phyloP scores from a whole-genome alignment of 2,329 filamentous ascomycete genomes.

The Pseudohalonectria lignicola region DNA sequence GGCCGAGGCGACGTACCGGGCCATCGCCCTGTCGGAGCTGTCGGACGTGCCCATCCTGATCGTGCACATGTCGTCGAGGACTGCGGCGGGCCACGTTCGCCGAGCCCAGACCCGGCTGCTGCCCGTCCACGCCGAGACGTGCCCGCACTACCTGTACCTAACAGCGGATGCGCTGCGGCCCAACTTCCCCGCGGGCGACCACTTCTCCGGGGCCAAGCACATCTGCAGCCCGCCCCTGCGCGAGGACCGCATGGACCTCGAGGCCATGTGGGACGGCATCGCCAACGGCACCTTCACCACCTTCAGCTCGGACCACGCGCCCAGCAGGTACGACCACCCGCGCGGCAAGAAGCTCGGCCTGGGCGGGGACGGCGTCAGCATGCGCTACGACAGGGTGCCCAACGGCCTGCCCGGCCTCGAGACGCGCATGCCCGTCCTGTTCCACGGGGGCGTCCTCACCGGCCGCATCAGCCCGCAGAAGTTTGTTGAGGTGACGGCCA shows the following conservation, averaged over 20 bases:
- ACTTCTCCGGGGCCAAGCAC: slow-evolving; percentile 41
- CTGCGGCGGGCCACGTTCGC: slow-evolving; percentile 34
- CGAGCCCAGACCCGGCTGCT: slow-evolving; percentile 36
- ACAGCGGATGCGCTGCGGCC: slow-evolving; percentile 33
- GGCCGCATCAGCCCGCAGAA: slow-evolving; percentile 28
- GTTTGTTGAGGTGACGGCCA: slow-evolving; percentile 42
- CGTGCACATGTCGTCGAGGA: slow-evolving; percentile 37
- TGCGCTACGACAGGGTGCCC: slow-evolving; percentile 46
- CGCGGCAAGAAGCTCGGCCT: slow-evolving; percentile 14
- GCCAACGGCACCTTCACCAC: slow-evolving; percentile 43
- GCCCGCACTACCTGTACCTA: slow-evolving; percentile 47
- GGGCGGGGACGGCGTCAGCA: slow-evolving; percentile 14
- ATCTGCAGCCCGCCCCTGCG: slow-evolving; percentile 42
- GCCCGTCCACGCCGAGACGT: slow-evolving; percentile 45
- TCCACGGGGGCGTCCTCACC: slow-evolving; percentile 18
- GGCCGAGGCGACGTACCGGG: slow-evolving; percentile 36
- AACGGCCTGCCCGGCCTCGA: slow-evolving; percentile 49
- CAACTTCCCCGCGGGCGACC: no score
- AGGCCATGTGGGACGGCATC: slow-evolving; percentile 38
- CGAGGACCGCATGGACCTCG: slow-evolving; percentile 36
- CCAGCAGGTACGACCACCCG: slow-evolving; percentile 35
- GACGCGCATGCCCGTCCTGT: slow-evolving; percentile 37
- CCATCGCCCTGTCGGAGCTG: slow-evolving; percentile 32
- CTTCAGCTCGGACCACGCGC: slow-evolving; percentile 36
- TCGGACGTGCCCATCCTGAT: slow-evolving; percentile 39